Percentiles rank a stretch among this genome's conserved stretches.
Evolutionary conservation across 2,329 filamentous ascomycete genomes (phyloP).

Genomic region (Ophiosphaerella herpotricha): DNA sequence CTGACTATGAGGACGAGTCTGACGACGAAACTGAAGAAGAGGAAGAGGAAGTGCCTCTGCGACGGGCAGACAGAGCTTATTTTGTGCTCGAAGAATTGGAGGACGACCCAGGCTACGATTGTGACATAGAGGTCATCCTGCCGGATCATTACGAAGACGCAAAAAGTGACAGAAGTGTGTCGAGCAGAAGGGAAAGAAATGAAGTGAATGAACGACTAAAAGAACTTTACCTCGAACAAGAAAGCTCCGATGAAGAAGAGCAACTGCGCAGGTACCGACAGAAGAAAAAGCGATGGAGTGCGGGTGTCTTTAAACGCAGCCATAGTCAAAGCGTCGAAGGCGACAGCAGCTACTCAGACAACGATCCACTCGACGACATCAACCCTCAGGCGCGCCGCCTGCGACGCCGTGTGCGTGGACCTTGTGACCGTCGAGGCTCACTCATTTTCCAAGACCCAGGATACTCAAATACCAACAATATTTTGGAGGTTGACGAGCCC

Average conservation of each 20-base stretch:
- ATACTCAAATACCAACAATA: conserved; percentile 42
- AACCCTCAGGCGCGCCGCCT: conserved; percentile 48
- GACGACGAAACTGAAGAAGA: conserved; percentile 37
- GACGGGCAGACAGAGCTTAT: conserved; percentile 34
- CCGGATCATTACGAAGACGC: conserved; percentile 53
- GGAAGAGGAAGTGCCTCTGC: conserved; percentile 26
- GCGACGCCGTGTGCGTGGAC: conserved; percentile 47
- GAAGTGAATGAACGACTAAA: conserved; percentile 42
- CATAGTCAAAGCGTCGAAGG: conserved; percentile 53
- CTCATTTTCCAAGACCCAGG: conserved; percentile 48
- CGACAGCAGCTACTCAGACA: conserved; percentile 50
- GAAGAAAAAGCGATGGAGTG: conserved; percentile 50
- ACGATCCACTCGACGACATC: conserved; percentile 48
- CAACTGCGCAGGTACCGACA: conserved; percentile 34
- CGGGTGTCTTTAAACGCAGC: conserved; percentile 51
- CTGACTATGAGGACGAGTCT: conserved; percentile 32
- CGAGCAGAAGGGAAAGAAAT: conserved; percentile 15
- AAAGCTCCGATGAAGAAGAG: conserved; percentile 41
- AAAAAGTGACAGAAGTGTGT: conserved; percentile 38
- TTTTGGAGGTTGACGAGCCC: conserved; percentile 46
- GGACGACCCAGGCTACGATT: conserved; percentile 45
- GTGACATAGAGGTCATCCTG: conserved; percentile 50
- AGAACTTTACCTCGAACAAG: conserved; percentile 41
- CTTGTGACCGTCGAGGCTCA: conserved; percentile 40
- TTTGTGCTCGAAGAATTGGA: conserved; percentile 52